These are phyloP conservation scores for Candida xyloterini DNA, from an alignment of 805 yeast species.

Conservation along the genomic window DNA sequence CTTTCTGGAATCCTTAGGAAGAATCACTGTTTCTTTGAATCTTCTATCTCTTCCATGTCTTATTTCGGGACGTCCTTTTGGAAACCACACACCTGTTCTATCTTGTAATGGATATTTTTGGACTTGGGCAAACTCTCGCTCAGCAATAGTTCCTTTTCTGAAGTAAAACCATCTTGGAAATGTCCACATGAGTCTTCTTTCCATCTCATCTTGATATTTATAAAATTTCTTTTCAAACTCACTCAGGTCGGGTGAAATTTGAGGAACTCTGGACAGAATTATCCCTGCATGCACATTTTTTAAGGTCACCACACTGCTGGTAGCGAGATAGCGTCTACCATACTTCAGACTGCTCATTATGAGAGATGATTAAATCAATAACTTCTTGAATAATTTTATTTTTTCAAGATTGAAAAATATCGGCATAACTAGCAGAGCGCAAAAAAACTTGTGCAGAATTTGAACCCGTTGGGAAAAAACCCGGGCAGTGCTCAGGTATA, in stretches of 20 bases:
- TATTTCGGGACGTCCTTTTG: constrained; percentile 81
- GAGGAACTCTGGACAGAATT: constrained; percentile 76
- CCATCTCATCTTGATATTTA: constrained; percentile 79
- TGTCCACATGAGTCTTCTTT: constrained; percentile 94
- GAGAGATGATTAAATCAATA: not conserved
- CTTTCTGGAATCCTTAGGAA: constrained; percentile 51
- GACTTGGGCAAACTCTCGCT: constrained; percentile 69
- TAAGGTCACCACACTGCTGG: constrained; percentile 1
- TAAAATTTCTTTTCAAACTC: constrained; percentile 74
- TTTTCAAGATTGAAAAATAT: not conserved
- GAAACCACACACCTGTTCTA: constrained; percentile 73
- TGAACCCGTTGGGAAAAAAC: not conserved
- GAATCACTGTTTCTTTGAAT: constrained; percentile 67
- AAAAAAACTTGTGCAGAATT: not conserved
- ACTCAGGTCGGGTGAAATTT: constrained; percentile 74
- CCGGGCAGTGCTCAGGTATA: not conserved
- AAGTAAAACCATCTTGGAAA: constrained; percentile 92
- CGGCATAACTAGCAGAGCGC: not conserved
- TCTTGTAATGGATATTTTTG: constrained; percentile 74
- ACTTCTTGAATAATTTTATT: not conserved
- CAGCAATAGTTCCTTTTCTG: constrained; percentile 85
- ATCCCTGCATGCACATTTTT: constrained; percentile 44
- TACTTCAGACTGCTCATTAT: constrained; percentile 4
- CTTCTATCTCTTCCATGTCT: constrained; percentile 88
- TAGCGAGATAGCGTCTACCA: constrained; percentile 12